phyloP scores from a whole-genome alignment of 352 stramenopile species.

The Globisporangium orthogonon region DNA sequence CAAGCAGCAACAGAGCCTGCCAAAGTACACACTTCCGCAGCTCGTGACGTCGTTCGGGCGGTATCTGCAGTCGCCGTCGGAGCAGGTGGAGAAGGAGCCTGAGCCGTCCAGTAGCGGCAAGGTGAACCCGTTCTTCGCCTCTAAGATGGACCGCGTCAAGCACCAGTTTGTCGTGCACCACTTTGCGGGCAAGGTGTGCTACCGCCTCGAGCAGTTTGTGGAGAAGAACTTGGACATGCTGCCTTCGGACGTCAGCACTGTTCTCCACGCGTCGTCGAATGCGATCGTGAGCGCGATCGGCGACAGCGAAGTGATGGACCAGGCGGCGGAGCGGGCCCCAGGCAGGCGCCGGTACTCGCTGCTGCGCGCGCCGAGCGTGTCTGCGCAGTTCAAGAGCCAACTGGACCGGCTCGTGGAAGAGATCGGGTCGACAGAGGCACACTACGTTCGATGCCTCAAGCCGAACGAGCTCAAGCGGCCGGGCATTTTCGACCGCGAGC shows the following conservation, averaged over 20 bases:
- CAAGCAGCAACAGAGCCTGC: slow-evolving; percentile 30
- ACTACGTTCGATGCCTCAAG: slow-evolving; percentile 99
- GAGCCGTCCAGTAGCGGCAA: slow-evolving; percentile 16
- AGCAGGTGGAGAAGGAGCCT: slow-evolving; percentile 34
- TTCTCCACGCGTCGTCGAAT: slow-evolving; percentile 57
- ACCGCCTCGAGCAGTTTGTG: slow-evolving; percentile 74
- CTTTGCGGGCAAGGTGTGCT: slow-evolving; percentile 74
- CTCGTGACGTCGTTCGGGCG: slow-evolving; percentile 61
- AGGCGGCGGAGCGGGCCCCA: slow-evolving; percentile 13
- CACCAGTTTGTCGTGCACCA: slow-evolving; percentile 79
- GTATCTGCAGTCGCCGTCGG: slow-evolving; percentile 43
- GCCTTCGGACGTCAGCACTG: slow-evolving; percentile 46
- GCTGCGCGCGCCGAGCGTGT: slow-evolving; percentile 70
- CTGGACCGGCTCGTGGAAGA: slow-evolving; percentile 91
- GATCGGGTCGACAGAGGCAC: slow-evolving; percentile 93
- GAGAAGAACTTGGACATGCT: slow-evolving; percentile 86
- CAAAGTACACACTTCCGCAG: slow-evolving; percentile 45
- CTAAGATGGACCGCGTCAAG: slow-evolving; percentile 81
- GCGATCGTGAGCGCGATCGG: slow-evolving; percentile 56
- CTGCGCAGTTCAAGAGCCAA: slow-evolving; percentile 91
- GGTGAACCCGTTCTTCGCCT: slow-evolving; percentile 60
- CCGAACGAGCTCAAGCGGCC: slow-evolving; percentile 92
- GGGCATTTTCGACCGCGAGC: slow-evolving; percentile 56
- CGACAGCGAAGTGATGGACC: slow-evolving; percentile 40
- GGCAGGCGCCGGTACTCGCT: slow-evolving; percentile 38